Percentiles rank a stretch among this genome's conserved stretches.
Conservation (phyloP, 306 rosid species). For the Ochetophila trinervis region DNA sequence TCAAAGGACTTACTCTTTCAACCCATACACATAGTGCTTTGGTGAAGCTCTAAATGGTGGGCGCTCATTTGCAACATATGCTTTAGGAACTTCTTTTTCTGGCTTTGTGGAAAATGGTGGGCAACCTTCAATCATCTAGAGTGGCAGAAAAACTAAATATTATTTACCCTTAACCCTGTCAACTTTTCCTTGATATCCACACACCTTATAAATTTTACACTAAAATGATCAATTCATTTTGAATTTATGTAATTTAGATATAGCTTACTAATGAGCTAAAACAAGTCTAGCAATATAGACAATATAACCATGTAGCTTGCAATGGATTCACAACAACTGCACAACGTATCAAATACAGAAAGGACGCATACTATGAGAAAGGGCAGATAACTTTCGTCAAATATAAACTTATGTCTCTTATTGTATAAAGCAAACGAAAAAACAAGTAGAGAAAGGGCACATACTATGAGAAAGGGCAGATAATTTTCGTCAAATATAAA, state of each 20-base stretch:
- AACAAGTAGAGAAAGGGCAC: neutral
- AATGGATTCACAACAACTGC: neutral
- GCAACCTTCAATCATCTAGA: constrained; percentile 89
- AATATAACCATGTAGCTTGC: neutral
- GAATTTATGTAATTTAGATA: neutral
- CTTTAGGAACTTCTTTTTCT: constrained; percentile 66
- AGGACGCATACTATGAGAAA: neutral
- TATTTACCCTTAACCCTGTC: neutral
- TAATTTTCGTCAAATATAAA: neutral
- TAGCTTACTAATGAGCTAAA: neutral
- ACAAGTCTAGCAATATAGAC: neutral
- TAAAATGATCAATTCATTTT: neutral
- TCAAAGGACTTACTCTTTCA: constrained; percentile 58
- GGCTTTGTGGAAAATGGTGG: constrained; percentile 60
- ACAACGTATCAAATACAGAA: neutral
- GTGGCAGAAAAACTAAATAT: constrained; percentile 25
- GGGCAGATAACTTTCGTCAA: neutral
- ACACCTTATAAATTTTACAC: neutral
- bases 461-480: neutral
- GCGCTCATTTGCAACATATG: constrained; percentile 68
- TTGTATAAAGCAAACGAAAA: too few relatives aligned
- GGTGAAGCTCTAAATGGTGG: constrained; percentile 82
- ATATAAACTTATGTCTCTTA: neutral
- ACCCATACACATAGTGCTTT: constrained; percentile 68
- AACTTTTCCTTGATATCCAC: neutral